These are phyloP conservation scores for Pistacia atlantica DNA, from an alignment of 345 rosid species.

Conservation along the genomic window DNA sequence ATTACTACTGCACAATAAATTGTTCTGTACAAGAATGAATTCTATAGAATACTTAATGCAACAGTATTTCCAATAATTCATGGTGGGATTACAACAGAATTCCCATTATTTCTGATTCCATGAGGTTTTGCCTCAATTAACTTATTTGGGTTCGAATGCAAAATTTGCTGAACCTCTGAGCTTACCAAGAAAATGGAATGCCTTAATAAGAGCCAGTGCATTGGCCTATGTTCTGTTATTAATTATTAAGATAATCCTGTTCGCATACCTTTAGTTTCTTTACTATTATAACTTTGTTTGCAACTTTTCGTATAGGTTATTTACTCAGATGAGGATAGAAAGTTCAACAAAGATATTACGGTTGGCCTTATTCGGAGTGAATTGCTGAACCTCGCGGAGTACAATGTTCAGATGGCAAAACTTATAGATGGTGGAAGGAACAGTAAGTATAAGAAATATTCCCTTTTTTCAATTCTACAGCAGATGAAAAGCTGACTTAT, in stretches of 20 bases:
- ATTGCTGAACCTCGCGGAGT: conserved; percentile 92
- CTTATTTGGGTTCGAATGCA: not conserved
- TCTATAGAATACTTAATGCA: too few relatives aligned
- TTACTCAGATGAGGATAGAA: conserved; percentile 94
- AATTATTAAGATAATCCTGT: not conserved
- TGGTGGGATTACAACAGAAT: too few relatives aligned
- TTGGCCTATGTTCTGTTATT: not conserved
- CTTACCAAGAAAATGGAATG: not conserved
- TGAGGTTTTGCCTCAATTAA: too few relatives aligned
- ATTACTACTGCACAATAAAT: not conserved
- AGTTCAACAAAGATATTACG: conserved; percentile 87
- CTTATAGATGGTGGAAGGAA: conserved; percentile 94
- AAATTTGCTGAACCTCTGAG: not conserved
- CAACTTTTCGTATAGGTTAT: conserved; percentile 58
- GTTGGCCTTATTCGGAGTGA: conserved; percentile 81
- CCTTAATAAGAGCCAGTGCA: not conserved
- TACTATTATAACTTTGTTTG: conserved; percentile 4
- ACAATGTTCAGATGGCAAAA: conserved; percentile 91
- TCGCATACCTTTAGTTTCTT: not conserved
- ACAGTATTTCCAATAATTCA: too few relatives aligned
- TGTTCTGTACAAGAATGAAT: not conserved
- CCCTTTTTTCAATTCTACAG: conserved; percentile 10
- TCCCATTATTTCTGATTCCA: too few relatives aligned
- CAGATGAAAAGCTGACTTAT: conserved; percentile 12
- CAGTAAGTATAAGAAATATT: conserved; percentile 51